Base-by-base conservation (phyloP, 306 rosid genomes). In the Rosa multiflora region DNA sequence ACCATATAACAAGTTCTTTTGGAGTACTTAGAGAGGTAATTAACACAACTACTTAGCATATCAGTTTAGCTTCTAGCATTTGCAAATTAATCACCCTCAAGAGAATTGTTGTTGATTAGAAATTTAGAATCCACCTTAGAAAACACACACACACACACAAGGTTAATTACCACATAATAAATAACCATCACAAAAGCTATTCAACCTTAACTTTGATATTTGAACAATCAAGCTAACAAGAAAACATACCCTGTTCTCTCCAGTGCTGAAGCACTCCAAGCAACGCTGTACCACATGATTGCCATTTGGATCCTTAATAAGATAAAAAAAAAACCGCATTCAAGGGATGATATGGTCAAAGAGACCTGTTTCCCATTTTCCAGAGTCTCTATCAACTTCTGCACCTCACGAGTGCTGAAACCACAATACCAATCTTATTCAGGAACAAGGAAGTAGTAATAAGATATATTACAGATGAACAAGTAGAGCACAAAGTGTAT, bases 361-460 rank as follows among this genome's bases (percentile, higher is more conserved):
- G 86, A 82, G 49, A 85, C 61, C 61, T 83, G 90, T 4, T 61
- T 79, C n/a, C 67, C 47, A 43, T 75, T 58, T 21, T 66, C 72
- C 61, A 87, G 75, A 21, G 86, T 91, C 87, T 88, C 97, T 17
- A 91, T 85, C 89, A 91, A 76, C 89, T 91, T 91, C 88, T 91
- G 97, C 39, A 89, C 91, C 78, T 85, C 97, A 11, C 93, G 89
- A 14, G 97, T 87, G 79, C 97, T 91, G 86, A 79, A 37, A 80
- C 49, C 75, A 20, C 26, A 67, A 47, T 5, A 78, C 46, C 5
- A 63, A 66, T 39, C 35, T 79, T 51, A 69, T 73, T 79, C 32
- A 68, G 69, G 8, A 17, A 51, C n/a, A 26, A 71, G 73, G 71
- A 29, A 15, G 44, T 37, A 73, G 13, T 56, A 78, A 76, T 40